Evolutionary conservation across 495 filamentous ascomycete species (phyloP).

Genomic region (Annulohypoxylon bovei): DNA sequence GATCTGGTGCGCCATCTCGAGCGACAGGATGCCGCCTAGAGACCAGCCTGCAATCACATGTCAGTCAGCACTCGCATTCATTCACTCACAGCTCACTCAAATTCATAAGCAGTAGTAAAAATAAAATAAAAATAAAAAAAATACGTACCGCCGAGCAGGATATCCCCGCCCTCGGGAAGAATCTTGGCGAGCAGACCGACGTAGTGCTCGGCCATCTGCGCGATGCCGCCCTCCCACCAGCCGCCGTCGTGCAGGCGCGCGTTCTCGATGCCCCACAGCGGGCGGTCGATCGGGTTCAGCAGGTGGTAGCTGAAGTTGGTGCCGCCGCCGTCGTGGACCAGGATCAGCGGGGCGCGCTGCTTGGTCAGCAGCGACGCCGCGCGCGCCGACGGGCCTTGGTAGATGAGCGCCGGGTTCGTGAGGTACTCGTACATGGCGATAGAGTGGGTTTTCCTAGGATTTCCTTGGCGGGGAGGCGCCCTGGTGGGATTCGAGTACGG

Average conservation of each 20-base stretch:
- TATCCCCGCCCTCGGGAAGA: conserved; percentile 46
- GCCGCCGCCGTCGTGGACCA: conserved; percentile 54
- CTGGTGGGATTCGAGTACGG: background rate
- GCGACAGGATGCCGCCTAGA: conserved; percentile 53
- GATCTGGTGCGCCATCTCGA: conserved; percentile 54
- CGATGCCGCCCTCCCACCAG: conserved; percentile 46
- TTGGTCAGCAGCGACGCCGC: conserved; percentile 2
- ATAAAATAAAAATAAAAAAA: background rate
- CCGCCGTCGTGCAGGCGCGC: conserved; percentile 46
- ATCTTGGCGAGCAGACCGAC: conserved; percentile 42
- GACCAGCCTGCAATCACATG: conserved; percentile 53
- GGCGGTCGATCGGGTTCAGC: conserved; percentile 44
- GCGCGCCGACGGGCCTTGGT: conserved; percentile 27
- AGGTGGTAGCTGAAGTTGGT: conserved; percentile 50
- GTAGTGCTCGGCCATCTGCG: conserved; percentile 47
- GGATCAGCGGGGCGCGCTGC: conserved; percentile 43
- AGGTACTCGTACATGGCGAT: conserved; percentile 26
- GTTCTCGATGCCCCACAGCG: conserved; percentile 51
- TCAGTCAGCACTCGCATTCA: background rate
- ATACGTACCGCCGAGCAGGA: conserved; percentile 42
- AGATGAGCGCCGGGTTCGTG: conserved; percentile 42
- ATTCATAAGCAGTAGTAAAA: background rate
- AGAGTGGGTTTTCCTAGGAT: background rate
- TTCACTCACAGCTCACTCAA: background rate
- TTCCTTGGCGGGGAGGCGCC: background rate